Base-by-base conservation (phyloP, 2,329 filamentous ascomycete genomes). In the Trichophyton simii region DNA sequence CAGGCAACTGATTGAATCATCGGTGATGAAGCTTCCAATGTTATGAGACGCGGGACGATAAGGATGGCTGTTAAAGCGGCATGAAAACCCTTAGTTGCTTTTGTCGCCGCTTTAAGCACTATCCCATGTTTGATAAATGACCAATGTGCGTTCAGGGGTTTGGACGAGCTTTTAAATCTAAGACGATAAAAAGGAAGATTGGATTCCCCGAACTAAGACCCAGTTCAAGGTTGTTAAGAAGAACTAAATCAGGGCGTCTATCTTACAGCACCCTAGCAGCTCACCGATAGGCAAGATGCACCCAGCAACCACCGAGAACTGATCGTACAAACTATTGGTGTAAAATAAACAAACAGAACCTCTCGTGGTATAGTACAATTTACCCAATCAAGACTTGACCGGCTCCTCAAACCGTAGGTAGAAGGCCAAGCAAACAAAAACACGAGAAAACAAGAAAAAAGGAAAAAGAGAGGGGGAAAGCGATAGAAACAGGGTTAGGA, bases 361-460 rank as follows among this genome's bases (percentile, higher is more conserved):
- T 31, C 28, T n/a, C 50, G n/a, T 54, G 22, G 50, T 54, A 54
- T 54, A 25, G 50, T 54, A 54, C 50, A 54, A 54, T 54, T 54
- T 54, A 52, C 48, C 48, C 7, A 52, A 25, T 20, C 25, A 6
- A 11, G 28, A 31, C 25, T 22, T 31, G 15, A 31, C 5, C 8
- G 11, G 25, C n/a, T 11, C 9, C 48, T 20, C 25, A 9, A 20
- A 52, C 25, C 28, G 28, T 31, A 31, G 28, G 28, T 31, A 7
- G 28, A 31, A 7, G 6, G 28, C 28, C 2, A 31, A 31, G 28
- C 28, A 31, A 31, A 31, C 28, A 31, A 6, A 31, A 7, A 31
- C 5, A 7, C 28, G 28, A 15, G 20, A 13, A 9, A 25, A 25
- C 7, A 25, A 25, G 7, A 11, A 31, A 52, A 31, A 2, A 31